phyloP scores from a whole-genome alignment of 2,329 filamentous ascomycete genomes.

The Juglanconis juglandina region DNA sequence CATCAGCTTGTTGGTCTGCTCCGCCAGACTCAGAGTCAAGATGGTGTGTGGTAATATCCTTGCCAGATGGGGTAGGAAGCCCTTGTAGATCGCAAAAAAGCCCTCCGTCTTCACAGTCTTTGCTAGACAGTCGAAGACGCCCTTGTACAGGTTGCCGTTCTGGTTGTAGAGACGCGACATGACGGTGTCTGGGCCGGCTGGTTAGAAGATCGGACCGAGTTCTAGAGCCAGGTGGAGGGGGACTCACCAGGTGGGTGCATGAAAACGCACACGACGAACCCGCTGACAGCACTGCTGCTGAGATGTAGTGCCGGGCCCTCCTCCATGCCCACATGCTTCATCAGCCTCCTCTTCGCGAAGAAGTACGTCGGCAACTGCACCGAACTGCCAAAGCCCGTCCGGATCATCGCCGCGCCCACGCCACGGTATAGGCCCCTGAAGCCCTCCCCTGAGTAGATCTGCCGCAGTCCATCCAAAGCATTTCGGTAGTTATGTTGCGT shows the following conservation, averaged over 20 bases:
- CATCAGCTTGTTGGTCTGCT: conserved; percentile 95
- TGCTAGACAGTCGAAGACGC: conserved; percentile 85
- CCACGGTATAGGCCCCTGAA: conserved; percentile 81
- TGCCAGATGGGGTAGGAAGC: conserved; percentile 90
- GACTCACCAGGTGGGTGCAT: conserved; percentile 88
- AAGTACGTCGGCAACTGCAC: conserved; percentile 98
- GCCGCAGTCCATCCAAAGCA: conserved; percentile 74
- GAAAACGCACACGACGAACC: conserved; percentile 93
- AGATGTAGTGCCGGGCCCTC: conserved; percentile 88
- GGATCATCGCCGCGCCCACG: conserved; percentile 88
- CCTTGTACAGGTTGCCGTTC: conserved; percentile 92
- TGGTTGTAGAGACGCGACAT: conserved; percentile 99
- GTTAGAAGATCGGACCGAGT: conserved; percentile 7
- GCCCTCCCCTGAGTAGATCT: conserved; percentile 78
- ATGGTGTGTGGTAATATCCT: conserved; percentile 95
- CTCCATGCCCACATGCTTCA: conserved; percentile 80
- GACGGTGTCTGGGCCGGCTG: conserved; percentile 67
- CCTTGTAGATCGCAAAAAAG: conserved; percentile 92
- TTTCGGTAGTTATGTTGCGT: conserved; percentile 94
- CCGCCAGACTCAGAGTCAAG: conserved; percentile 84
- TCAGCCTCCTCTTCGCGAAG: conserved; percentile 84
- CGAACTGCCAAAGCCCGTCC: conserved; percentile 91
- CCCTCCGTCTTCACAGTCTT: conserved; percentile 93
- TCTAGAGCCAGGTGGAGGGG: not conserved
- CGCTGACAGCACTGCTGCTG: conserved; percentile 81